Percentiles rank a stretch among this genome's conserved stretches.
Evolutionary conservation across 1,284 basidiomycete species (phyloP).

Genomic region (Meripilus lineatus): DNA sequence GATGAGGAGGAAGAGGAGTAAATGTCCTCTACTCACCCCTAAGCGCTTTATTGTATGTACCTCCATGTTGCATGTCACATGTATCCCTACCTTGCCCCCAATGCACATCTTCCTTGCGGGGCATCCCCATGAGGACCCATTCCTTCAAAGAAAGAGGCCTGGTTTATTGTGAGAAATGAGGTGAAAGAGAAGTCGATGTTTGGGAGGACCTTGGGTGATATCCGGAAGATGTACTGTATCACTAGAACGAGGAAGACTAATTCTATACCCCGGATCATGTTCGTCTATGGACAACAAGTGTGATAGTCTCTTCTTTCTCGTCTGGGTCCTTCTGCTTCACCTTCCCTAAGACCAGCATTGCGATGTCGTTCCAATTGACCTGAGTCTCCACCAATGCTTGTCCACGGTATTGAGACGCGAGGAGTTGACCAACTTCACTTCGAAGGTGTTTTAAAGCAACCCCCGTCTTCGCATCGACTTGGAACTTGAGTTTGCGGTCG

Average conservation of each 20-base stretch:
- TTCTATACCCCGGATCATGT: no score
- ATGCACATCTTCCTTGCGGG: no score
- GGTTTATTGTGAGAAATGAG: no score
- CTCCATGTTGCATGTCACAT: constrained; percentile 15
- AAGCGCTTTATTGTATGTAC: constrained; percentile 5
- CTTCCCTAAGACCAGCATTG: constrained; percentile 56
- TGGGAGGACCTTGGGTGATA: no score
- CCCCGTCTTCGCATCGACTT: constrained; percentile 64
- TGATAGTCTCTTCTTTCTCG: constrained; percentile 22
- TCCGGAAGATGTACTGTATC: no score
- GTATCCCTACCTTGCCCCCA: no score
- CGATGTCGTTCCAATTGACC: constrained; percentile 66
- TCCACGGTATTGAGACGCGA: constrained; percentile 64
- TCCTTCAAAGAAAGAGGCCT: no score
- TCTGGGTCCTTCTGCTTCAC: constrained; percentile 30
- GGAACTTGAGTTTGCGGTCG: constrained; percentile 84
- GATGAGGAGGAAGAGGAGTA: constrained; percentile 25
- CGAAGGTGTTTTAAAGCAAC: constrained; percentile 83
- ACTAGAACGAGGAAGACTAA: no score
- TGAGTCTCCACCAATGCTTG: constrained; percentile 58
- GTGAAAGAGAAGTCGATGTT: no score
- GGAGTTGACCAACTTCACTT: constrained; percentile 54
- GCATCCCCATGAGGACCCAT: no score
- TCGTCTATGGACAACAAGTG: constrained; percentile 25
- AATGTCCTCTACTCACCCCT: constrained; percentile 2